Percentiles rank a stretch among this genome's conserved stretches.
Evolutionary conservation across 257 asterid species (phyloP).

Genomic region (Penstemon newberryi): DNA sequence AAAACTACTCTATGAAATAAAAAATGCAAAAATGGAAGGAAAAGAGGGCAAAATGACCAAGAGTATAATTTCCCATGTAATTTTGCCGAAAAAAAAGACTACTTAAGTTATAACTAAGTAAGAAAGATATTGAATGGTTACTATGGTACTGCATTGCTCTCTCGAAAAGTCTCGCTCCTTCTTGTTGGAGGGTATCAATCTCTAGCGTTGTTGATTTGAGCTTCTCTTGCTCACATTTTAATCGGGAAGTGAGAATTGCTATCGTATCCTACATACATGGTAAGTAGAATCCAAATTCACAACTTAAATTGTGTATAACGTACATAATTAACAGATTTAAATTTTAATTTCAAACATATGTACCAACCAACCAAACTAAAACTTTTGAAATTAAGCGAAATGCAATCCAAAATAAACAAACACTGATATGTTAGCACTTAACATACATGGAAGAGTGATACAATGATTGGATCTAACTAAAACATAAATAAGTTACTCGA

Average conservation of each 20-base stretch:
- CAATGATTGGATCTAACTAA: too few species aligned
- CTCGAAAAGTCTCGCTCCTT: neutral
- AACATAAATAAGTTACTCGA: too few species aligned
- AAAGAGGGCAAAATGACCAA: neutral
- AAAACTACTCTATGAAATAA: too few species aligned
- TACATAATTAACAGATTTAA: too few species aligned
- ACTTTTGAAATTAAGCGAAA: too few species aligned
- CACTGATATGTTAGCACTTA: too few species aligned
- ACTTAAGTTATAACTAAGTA: neutral
- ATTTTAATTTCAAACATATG: too few species aligned
- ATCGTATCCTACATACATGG: constrained; percentile 22
- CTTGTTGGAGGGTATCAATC: constrained; percentile 19
- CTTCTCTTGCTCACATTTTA: neutral
- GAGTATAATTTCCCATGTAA: too few species aligned
- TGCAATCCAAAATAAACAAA: too few species aligned
- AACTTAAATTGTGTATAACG: too few species aligned
- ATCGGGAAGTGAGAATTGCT: neutral
- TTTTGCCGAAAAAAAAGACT: neutral
- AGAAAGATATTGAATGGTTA: neutral
- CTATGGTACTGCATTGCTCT: neutral
- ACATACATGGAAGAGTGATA: too few species aligned
- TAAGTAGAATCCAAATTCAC: neutral
- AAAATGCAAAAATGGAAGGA: neutral
- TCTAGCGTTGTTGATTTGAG: neutral
- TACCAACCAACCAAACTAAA: too few species aligned